Evolutionary conservation across 2,329 filamentous ascomycete species (phyloP).

Genomic region (Helminthosporium solani): DNA sequence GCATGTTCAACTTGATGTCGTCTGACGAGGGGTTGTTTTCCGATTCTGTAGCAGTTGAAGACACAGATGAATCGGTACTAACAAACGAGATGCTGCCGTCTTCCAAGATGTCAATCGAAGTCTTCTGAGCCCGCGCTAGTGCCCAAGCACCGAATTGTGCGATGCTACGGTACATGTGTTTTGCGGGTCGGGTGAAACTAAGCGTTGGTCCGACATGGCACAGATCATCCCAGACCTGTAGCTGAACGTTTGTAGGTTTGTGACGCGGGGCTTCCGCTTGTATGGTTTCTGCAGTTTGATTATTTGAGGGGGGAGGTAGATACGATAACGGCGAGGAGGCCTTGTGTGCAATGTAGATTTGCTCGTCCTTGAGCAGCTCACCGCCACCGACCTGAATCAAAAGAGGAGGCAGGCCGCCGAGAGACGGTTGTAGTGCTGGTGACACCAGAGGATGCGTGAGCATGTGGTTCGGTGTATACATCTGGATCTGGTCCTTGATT

Average conservation of each 20-base stretch:
- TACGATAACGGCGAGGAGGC: conserved; percentile 81
- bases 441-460: conserved; percentile 87
- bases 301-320: conserved; percentile 54
- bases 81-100: conserved; percentile 77
- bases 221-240: conserved; percentile 94
- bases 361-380: conserved; percentile 88
- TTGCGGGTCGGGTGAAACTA: conserved; percentile 94
- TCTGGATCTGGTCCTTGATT: conserved; percentile 90
- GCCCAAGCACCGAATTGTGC: conserved; percentile 94
- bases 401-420: conserved; percentile 86
- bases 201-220: conserved; percentile 91
- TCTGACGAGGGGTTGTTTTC: conserved; percentile 23
- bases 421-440: conserved; percentile 79
- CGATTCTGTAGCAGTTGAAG: conserved; percentile 15
- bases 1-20: conserved; percentile 23
- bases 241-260: conserved; percentile 83
- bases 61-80: conserved; percentile 53
- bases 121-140: conserved; percentile 76
- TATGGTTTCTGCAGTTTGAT: conserved; percentile 54
- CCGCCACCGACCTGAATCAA: conserved; percentile 85
- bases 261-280: conserved; percentile 69
- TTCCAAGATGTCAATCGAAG: conserved; percentile 75
- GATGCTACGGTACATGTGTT: conserved; percentile 90
- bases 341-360: conserved; percentile 93
- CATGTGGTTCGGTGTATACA: conserved; percentile 81